A percentile compares a stretch with the other conserved stretches of the same genome.
Conservation (phyloP, 306 rosid species). For the Dryas octopetala region DNA sequence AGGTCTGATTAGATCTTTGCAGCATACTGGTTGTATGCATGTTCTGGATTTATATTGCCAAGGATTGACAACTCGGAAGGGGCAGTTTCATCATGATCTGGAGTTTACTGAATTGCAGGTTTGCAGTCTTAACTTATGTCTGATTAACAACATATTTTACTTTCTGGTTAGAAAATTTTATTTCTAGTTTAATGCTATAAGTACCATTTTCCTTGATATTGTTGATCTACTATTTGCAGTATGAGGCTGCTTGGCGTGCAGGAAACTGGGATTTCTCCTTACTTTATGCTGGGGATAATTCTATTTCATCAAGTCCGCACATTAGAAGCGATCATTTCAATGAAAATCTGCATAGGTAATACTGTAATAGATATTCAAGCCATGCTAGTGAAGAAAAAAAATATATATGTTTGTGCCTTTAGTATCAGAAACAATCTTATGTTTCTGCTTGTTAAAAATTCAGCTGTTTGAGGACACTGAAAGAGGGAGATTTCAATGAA, state of each 20-base stretch:
- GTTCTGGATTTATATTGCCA: conserved; percentile 84
- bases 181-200: neutral
- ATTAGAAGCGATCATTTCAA: conserved; percentile 60
- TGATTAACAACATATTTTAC: neutral
- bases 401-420: neutral
- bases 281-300: conserved; percentile 44
- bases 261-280: conserved; percentile 94
- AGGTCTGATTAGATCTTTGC: conserved; percentile 82
- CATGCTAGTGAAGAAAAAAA: neutral
- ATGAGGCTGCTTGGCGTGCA: conserved; percentile 95
- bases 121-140: conserved; percentile 8
- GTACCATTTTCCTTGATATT: neutral
- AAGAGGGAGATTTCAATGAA: conserved; percentile 69
- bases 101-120: conserved; percentile 84
- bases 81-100: conserved; percentile 67
- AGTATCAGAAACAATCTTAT: conserved; percentile 14
- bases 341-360: conserved; percentile 82
- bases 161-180: neutral
- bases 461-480: conserved; percentile 90
- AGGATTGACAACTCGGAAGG: conserved; percentile 73
- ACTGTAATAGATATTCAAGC: neutral
- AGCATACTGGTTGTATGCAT: conserved; percentile 85
- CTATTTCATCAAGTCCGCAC: conserved; percentile 37
- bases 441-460: conserved; percentile 12
- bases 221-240: conserved; percentile 37